Conservation (phyloP, 345 rosid genomes). For the Eucalyptus coolabah region DNA sequence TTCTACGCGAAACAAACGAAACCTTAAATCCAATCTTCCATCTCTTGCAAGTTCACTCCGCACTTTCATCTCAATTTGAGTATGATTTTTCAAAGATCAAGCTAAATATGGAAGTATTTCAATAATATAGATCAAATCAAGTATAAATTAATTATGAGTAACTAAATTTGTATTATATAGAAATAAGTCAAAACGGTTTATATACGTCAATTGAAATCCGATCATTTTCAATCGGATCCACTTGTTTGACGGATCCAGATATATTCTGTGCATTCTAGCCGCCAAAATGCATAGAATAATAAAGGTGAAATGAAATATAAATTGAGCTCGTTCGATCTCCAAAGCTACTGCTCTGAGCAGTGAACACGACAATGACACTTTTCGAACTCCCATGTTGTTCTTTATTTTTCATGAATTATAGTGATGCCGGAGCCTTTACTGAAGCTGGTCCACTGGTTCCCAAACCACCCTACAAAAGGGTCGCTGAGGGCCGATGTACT, state of each 20-base stretch:
- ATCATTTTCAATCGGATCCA: too few relatives aligned
- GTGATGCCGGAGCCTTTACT: neutral
- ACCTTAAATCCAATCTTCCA: too few relatives aligned
- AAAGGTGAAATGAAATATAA: neutral
- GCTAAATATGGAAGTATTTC: too few relatives aligned
- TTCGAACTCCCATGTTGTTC: neutral
- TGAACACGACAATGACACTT: neutral
- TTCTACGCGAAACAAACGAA: rapidly evolving
- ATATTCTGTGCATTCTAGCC: neutral
- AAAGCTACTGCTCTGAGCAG: neutral
- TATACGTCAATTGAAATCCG: too few relatives aligned
- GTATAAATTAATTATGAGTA: too few relatives aligned
- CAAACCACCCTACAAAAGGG: neutral
- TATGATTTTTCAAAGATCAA: too few relatives aligned
- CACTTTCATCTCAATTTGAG: too few relatives aligned
- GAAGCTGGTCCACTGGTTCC: neutral
- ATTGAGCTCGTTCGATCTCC: neutral
- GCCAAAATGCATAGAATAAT: neutral
- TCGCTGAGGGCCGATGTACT: neutral
- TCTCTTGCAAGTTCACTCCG: too few relatives aligned
- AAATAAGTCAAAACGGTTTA: too few relatives aligned
- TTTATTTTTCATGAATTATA: neutral
- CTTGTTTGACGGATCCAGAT: neutral
- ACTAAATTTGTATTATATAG: too few relatives aligned
- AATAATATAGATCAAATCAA: too few relatives aligned